These are phyloP conservation scores for Penicillium canariense DNA, from an alignment of 495 filamentous ascomycete genomes.

Conservation along the genomic window DNA sequence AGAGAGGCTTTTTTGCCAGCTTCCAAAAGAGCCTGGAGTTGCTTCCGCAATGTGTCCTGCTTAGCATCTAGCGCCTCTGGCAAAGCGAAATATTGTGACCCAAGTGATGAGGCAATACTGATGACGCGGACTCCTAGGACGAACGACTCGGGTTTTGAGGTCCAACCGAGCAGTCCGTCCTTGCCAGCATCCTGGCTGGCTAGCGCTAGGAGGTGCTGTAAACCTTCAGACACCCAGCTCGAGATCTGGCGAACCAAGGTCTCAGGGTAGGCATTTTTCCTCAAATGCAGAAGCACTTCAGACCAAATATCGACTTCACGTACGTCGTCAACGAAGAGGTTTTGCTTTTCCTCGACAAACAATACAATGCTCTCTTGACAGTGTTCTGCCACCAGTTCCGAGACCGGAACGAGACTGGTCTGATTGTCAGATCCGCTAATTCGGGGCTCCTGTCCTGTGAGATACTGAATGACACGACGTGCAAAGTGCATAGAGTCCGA, in stretches of 20 bases:
- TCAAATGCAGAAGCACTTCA: slow-evolving; percentile 38
- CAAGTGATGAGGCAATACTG: slow-evolving; percentile 39
- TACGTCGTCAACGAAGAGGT: slow-evolving; percentile 80
- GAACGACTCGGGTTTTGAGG: slow-evolving; percentile 68
- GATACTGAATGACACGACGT: slow-evolving; percentile 28
- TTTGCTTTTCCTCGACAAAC: slow-evolving; percentile 87
- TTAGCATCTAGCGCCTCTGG: slow-evolving; percentile 26
- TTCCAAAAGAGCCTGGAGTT: slow-evolving; percentile 22
- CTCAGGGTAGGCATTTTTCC: slow-evolving; percentile 21
- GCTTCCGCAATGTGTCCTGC: slow-evolving; percentile 17
- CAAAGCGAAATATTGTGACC: slow-evolving; percentile 37
- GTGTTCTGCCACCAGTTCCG: slow-evolving; percentile 45
- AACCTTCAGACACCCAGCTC: slow-evolving; percentile 58
- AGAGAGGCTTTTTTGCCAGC: slow-evolving; percentile 27
- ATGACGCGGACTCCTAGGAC: slow-evolving; percentile 60
- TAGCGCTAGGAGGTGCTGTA: slow-evolving; percentile 46
- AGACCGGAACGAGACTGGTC: slow-evolving; percentile 34
- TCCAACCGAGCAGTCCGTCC: slow-evolving; percentile 73
- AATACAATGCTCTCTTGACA: slow-evolving; percentile 65
- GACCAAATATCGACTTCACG: slow-evolving; percentile 68
- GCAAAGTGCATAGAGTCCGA: slow-evolving; percentile 34
- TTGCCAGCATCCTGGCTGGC: slow-evolving; percentile 16
- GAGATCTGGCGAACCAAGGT: slow-evolving; percentile 28
- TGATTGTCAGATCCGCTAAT: slow-evolving; percentile 21
- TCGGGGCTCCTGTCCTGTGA: slow-evolving; percentile 25